Evolutionary conservation across 2,329 filamentous ascomycete species (phyloP), one percentile per base, ranked within the genome.

Genomic region (Sarocladiaceae sp.): DNA sequence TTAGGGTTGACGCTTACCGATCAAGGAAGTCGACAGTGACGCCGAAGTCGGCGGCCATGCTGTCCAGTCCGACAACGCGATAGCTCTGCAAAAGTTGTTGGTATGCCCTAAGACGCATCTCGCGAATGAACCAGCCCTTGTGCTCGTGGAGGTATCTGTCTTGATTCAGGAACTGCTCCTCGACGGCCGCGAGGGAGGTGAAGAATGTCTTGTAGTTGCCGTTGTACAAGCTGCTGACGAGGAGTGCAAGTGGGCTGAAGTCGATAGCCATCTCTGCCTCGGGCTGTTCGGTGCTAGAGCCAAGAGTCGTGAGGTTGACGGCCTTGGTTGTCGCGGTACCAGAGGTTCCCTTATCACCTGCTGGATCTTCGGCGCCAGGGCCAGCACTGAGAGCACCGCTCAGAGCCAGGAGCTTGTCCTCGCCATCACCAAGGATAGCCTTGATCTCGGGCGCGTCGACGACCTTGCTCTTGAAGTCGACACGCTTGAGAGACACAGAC

Each of bases 381-480:
- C 92, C 90, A 3, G 90, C 86, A 1, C 90, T 94, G 51, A 91
- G 74, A 28, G 87, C 86, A 17, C 92, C 91, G 26, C 86, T 84
- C 20, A 97, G 76, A 0, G 90, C 91, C 28, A 90, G 79, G 52
- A 96, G 76, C 71, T 93, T 93, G 65, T 97, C 92, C 62, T 95
- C 88, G 22, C 86, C 86, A 60, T 93, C 86, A 54, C 93, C 94
- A 22, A 99, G 83, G 57, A 99, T 95, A 33, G 94, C 94, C 74
- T 94, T 96, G 74, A 99, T 97, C 74, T 99, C 94, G 12, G 94
- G 93, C 7, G 94, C 94, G 69, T 99, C 94, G 36, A 99, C 93
- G 23, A 99, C 94, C 77, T 97, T 97, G 59, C 89, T 89, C 79
- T 99, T 99, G 82, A 99, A 99, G 71, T 99, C 94, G 29, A 97